These are phyloP conservation scores for Periglandula ipomoeae DNA, from an alignment of 2,329 filamentous ascomycete species.

Conservation along the genomic window DNA sequence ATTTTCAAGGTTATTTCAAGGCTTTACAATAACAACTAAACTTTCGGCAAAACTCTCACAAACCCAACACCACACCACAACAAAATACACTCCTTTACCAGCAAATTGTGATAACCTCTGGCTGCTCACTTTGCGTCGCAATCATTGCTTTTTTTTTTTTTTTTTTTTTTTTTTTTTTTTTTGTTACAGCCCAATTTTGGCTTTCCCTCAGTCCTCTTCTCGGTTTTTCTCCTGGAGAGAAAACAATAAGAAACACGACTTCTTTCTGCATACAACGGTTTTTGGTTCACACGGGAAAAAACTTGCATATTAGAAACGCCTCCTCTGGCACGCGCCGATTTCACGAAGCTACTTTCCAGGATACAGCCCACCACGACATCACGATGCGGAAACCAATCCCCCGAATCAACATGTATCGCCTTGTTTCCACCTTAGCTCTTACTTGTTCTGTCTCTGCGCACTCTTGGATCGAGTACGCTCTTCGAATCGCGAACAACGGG, in stretches of 20 bases:
- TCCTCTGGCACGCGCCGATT: neutral
- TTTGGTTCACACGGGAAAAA: neutral
- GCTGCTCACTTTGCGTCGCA: no score
- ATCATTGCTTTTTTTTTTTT: neutral
- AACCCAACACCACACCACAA: no score
- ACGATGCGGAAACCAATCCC: neutral
- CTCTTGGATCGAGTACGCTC: constrained; percentile 74
- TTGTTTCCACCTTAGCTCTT: constrained; percentile 22
- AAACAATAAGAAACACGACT: neutral
- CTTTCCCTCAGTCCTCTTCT: neutral
- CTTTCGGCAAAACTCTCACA: neutral
- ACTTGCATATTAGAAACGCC: neutral
- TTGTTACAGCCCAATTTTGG: neutral
- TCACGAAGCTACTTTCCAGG: constrained; percentile 2
- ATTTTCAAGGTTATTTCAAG: neutral
- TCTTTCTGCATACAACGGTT: neutral
- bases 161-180: neutral
- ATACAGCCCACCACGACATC: constrained; percentile 1
- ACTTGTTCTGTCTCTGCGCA: constrained; percentile 42
- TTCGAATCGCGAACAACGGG: constrained; percentile 63
- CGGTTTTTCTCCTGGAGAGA: neutral
- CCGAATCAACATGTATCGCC: constrained; percentile 1
- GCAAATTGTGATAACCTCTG: no score
- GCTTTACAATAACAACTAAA: neutral
- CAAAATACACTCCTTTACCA: neutral